Evolutionary conservation across 768 basidiomycete species (phyloP).

Genomic region (Megacollybia marginata): DNA sequence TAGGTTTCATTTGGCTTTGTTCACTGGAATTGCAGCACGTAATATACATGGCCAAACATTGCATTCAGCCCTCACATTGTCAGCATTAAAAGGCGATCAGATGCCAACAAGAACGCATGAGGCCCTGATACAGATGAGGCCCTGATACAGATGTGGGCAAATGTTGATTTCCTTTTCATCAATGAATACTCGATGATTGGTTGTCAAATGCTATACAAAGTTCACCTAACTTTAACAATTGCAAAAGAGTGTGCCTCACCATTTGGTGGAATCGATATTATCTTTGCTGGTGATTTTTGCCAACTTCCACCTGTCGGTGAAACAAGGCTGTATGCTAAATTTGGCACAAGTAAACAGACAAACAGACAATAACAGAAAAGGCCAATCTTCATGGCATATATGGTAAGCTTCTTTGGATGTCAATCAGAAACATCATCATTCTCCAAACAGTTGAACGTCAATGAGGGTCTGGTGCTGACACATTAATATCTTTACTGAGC

Average conservation of each 20-base stretch:
- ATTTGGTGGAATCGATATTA: constrained; percentile 22
- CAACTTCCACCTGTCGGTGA: constrained; percentile 31
- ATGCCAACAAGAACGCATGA: constrained; percentile 2
- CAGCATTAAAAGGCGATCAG: constrained; percentile 2
- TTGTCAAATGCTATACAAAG: constrained; percentile 13
- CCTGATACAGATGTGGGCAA: constrained; percentile 21
- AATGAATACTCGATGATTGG: too few relatives aligned
- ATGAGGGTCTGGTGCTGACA: constrained; percentile 10
- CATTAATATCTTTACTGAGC: constrained; percentile 15
- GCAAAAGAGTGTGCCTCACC: constrained; percentile 22
- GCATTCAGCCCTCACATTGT: constrained; percentile 22
- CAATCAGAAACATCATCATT: constrained; percentile 19
- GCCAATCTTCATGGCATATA: constrained; percentile 11
- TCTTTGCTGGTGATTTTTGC: constrained; percentile 29
- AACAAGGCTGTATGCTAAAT: constrained; percentile 12
- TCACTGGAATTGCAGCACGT: constrained; percentile 31
- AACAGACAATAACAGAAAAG: neutral
- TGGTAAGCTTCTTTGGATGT: constrained; percentile 27
- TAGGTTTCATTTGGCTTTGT: constrained; percentile 22
- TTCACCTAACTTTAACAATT: constrained; percentile 22
- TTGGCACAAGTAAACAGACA: constrained; percentile 2
- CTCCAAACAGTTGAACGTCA: constrained; percentile 20
- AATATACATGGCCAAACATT: constrained; percentile 32
- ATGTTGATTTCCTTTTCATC: too few relatives aligned
- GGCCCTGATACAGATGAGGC: constrained; percentile 1